Evolutionary conservation across 257 asterid genomes (phyloP).

Genomic region (Vinca minor): DNA sequence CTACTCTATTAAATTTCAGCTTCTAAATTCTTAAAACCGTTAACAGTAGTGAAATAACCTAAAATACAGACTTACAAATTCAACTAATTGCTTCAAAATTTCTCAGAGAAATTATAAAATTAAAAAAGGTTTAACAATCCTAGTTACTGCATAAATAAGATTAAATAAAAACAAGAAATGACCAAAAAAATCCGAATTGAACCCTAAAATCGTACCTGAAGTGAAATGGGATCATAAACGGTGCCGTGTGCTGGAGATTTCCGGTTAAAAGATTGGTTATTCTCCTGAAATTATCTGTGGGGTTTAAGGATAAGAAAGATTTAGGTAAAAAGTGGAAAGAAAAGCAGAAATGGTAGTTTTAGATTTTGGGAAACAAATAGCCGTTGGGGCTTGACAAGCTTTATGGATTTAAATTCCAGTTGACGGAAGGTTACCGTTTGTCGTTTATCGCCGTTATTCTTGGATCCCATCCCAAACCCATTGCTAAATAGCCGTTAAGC

Average conservation of each 20-base stretch:
- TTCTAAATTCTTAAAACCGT: background rate
- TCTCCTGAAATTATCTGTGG: background rate
- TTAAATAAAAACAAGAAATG: background rate
- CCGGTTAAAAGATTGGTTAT: background rate
- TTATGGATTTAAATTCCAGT: slow-evolving; percentile 17
- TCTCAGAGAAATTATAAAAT: background rate
- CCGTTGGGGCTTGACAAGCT: slow-evolving; percentile 17
- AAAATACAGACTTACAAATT: background rate
- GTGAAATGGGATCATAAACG: background rate
- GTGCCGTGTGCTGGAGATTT: background rate
- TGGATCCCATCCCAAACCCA: no score
- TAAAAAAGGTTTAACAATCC: background rate
- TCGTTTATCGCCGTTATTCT: slow-evolving; percentile 17
- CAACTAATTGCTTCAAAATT: background rate
- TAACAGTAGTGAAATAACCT: background rate
- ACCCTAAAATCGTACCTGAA: slow-evolving; percentile 15
- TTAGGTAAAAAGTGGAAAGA: background rate
- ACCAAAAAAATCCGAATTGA: background rate
- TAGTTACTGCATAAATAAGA: background rate
- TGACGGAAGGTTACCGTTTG: slow-evolving; percentile 15
- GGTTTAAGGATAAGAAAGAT: background rate
- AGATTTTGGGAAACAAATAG: slow-evolving; percentile 20
- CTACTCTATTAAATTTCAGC: background rate
- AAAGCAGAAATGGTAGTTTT: background rate
- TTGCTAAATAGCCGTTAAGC: slow-evolving; percentile 20